Conservation (phyloP, 345 rosid genomes). For the Linum lewisii region DNA sequence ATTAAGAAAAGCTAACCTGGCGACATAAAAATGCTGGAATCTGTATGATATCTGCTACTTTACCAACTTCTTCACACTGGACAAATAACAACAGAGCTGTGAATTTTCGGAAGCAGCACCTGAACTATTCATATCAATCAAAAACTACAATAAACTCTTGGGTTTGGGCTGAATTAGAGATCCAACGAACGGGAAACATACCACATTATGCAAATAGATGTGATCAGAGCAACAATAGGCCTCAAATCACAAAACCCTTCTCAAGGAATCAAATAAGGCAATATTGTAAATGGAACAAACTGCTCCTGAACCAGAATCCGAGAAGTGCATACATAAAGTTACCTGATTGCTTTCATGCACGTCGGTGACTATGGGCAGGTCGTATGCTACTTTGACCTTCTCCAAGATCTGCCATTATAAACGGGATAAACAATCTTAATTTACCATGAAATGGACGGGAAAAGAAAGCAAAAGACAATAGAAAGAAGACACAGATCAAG, state of each 20-base stretch:
- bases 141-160: background rate
- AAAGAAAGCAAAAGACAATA: background rate
- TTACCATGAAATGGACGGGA: background rate
- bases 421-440: conserved; percentile 6
- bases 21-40: conserved; percentile 97
- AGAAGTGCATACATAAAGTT: conserved; percentile 3
- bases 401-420: conserved; percentile 70
- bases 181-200: background rate
- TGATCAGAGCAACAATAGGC: background rate
- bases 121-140: background rate
- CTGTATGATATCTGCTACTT: conserved; percentile 89
- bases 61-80: conserved; percentile 82
- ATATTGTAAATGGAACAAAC: background rate
- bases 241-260: background rate
- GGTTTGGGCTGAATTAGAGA: background rate
- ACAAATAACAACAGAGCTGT: conserved; percentile 7
- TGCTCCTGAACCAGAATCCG: background rate
- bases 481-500: background rate
- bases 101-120: conserved; percentile 9
- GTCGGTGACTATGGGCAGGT: conserved; percentile 84
- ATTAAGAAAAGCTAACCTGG: conserved; percentile 42
- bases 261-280: background rate
- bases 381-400: conserved; percentile 82
- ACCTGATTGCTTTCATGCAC: conserved; percentile 90
- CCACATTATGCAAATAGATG: background rate